These are phyloP conservation scores for Vigna unguiculata DNA, from an alignment of 306 rosid genomes.

Conservation along the genomic window DNA sequence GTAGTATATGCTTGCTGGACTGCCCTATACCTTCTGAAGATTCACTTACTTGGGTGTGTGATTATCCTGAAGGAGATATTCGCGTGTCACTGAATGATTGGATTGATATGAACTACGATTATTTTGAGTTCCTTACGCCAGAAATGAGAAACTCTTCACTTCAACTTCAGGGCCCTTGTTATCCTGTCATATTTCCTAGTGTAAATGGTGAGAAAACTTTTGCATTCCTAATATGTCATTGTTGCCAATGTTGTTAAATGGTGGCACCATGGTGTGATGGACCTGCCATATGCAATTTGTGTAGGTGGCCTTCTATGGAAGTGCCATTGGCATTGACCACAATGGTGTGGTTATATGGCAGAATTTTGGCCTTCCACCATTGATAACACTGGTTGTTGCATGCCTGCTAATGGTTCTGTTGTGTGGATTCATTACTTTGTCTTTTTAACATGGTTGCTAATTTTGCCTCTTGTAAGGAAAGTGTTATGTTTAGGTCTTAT, in stretches of 20 bases:
- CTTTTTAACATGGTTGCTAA: slow-evolving; percentile 20
- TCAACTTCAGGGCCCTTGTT: slow-evolving; percentile 99
- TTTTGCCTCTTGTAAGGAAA: slow-evolving; percentile 6
- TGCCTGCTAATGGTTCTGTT: slow-evolving; percentile 20
- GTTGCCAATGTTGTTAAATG: too few relatives aligned
- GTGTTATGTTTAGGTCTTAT: background rate
- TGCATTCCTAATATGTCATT: slow-evolving; percentile 20
- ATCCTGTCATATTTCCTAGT: slow-evolving; percentile 96
- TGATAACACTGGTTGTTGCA: slow-evolving; percentile 4
- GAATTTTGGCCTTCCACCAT: too few relatives aligned
- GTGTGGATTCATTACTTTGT: slow-evolving; percentile 14
- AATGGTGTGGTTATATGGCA: too few relatives aligned
- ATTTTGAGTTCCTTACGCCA: slow-evolving; percentile 90
- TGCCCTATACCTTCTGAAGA: slow-evolving; percentile 89
- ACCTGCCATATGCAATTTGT: too few relatives aligned
- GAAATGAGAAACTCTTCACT: slow-evolving; percentile 94
- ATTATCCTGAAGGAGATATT: slow-evolving; percentile 94
- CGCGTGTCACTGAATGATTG: slow-evolving; percentile 73
- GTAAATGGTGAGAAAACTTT: slow-evolving; percentile 75
- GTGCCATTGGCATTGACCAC: too few relatives aligned
- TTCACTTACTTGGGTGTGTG: slow-evolving; percentile 92
- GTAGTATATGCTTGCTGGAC: slow-evolving; percentile 86
- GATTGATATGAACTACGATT: slow-evolving; percentile 85
- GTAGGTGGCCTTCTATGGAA: too few relatives aligned
- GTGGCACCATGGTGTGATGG: too few relatives aligned